Percentiles rank a stretch among this genome's conserved stretches.
Conservation (phyloP, 768 basidiomycete genomes). For the Suillus subluteus region DNA sequence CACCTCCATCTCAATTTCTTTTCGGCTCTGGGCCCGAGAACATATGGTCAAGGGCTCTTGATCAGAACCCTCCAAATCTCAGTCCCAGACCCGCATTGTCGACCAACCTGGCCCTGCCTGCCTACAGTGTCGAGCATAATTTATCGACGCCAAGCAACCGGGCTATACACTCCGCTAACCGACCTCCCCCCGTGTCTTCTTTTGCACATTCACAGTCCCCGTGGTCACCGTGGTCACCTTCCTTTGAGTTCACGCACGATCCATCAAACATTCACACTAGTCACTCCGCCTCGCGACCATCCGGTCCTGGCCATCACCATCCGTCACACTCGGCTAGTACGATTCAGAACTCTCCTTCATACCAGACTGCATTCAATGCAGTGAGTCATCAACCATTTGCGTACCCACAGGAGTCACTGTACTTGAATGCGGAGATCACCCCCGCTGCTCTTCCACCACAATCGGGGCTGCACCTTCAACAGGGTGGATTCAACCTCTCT, state of each 20-base stretch:
- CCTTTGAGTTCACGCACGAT: constrained; percentile 28
- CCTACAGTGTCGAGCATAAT: constrained; percentile 11
- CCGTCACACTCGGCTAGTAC: constrained; percentile 20
- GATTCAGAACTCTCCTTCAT: constrained; percentile 20
- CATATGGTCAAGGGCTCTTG: constrained; percentile 69
- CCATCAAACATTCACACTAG: constrained; percentile 8
- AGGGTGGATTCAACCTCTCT: constrained; percentile 8
- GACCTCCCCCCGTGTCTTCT: neutral
- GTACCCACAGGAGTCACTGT: constrained; percentile 8
- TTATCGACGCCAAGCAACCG: constrained; percentile 18
- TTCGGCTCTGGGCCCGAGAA: constrained; percentile 54
- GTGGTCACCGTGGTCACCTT: constrained; percentile 32
- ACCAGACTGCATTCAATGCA: constrained; percentile 14
- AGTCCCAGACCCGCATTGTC: constrained; percentile 2
- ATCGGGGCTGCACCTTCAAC: constrained; percentile 1
- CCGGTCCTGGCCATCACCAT: constrained; percentile 20
- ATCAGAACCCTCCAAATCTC: constrained; percentile 39
- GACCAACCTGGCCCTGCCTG: neutral
- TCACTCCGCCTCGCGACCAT: neutral
- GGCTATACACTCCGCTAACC: constrained; percentile 20
- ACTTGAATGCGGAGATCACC: constrained; percentile 4
- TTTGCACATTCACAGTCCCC: constrained; percentile 12
- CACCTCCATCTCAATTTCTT: constrained; percentile 45
- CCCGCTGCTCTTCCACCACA: neutral
- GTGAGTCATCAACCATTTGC: constrained; percentile 3